Evolutionary conservation across 257 asterid genomes (phyloP), one percentile per base, ranked within the genome.

Genomic region (Solanum chmielewskii): DNA sequence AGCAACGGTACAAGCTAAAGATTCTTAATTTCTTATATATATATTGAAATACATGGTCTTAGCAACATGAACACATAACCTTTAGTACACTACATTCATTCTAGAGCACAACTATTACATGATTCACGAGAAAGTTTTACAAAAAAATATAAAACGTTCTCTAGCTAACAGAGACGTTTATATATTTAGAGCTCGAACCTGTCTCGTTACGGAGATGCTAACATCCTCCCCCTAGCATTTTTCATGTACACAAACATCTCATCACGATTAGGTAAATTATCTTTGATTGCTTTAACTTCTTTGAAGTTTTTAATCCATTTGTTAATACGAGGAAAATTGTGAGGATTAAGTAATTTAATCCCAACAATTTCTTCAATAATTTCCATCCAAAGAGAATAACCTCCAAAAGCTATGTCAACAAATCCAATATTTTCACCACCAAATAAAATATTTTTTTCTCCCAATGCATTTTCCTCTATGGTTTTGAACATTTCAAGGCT

Each of bases 221-320:
- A 78, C 27, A 78, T 78, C 68, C 56, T 78, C 3, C 47, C 84
- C 9, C 84, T 78, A 45, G 25, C 68, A 45, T 78, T 78, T 13
- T 78, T 78, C 84, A 78, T 45, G 23, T 78, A 78, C 10, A 12
- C 85, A 91, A 42, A 35, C 85, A 45, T 73, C 87, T 87, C 85
- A 87, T 83, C 93, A 91, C 86, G 42, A 47, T 78, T 6, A 47
- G 84, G 68, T 9, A 27, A 23, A 27, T 78, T 78, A 15, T 27
- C 42, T 78, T 45, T 78, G 25, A 78, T 78, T 29, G 18, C 11
- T 78, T 56, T 6, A 78, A 78, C 27, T 16, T 78, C 27, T 47
- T 78, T 78, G 27, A 78, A 78, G 0, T 5, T 15, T 18, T 27
- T 9, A 0, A 47, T 45, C 84, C 84, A 78, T 2, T 12, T 5